Evolutionary conservation across 306 rosid genomes (phyloP).

Genomic region (Adenanthera pavonina): DNA sequence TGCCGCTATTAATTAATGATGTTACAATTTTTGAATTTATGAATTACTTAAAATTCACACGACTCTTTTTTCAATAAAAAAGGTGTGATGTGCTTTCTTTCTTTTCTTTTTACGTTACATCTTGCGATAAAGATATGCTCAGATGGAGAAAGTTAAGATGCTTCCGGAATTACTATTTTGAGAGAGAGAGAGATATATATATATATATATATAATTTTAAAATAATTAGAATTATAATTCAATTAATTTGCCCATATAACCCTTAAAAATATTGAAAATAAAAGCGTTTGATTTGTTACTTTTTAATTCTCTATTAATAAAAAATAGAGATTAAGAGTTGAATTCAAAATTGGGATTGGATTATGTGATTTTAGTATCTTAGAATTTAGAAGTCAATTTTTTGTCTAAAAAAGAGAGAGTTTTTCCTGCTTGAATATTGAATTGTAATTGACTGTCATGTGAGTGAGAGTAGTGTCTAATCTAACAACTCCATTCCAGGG

Average conservation of each 20-base stretch:
- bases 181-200: neutral
- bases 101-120: neutral
- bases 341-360: too few relatives aligned
- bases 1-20: neutral
- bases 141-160: neutral
- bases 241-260: neutral
- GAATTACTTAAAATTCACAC: slow-evolving; percentile 6
- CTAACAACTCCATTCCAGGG: neutral
- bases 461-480: neutral
- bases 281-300: neutral
- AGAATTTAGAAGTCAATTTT: too few relatives aligned
- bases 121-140: neutral
- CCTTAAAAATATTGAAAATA: too few relatives aligned
- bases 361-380: too few relatives aligned
- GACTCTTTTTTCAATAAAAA: neutral
- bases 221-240: neutral
- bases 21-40: neutral
- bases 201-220: neutral
- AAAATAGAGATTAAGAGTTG: neutral
- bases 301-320: neutral
- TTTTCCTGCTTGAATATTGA: too few relatives aligned
- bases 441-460: neutral
- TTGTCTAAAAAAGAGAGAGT: too few relatives aligned
- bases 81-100: neutral
- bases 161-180: neutral